These are phyloP conservation scores for Hypoxylon sp. DNA, from an alignment of 2,329 filamentous ascomycete species.

Conservation along the genomic window DNA sequence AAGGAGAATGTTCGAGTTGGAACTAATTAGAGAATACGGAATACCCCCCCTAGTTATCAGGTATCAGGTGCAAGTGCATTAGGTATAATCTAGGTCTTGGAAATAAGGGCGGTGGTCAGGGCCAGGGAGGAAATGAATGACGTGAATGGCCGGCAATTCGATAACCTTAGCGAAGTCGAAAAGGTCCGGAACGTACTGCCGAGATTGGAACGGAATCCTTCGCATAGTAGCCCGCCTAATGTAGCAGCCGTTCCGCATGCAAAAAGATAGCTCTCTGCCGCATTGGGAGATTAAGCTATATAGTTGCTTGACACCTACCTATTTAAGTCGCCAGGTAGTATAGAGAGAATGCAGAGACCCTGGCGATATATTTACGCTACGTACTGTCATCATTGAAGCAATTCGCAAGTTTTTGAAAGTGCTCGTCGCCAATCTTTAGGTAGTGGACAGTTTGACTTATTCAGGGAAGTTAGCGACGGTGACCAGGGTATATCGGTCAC, in stretches of 20 bases:
- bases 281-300: constrained; percentile 19
- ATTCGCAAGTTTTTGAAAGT: neutral
- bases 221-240: constrained; percentile 28
- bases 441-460: neutral
- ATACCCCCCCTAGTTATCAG: constrained; percentile 4
- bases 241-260: constrained; percentile 27
- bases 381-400: neutral
- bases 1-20: constrained; percentile 6
- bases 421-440: neutral
- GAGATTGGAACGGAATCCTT: constrained; percentile 38
- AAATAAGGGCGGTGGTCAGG: constrained; percentile 6
- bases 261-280: constrained; percentile 4
- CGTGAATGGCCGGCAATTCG: constrained; percentile 24
- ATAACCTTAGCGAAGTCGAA: constrained; percentile 2
- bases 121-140: constrained; percentile 15
- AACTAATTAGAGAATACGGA: constrained; percentile 19
- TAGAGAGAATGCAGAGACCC: neutral
- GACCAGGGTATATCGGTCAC: neutral
- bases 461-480: neutral
- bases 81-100: constrained; percentile 10
- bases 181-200: constrained; percentile 22
- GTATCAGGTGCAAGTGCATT: neutral
- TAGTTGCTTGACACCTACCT: constrained; percentile 6
- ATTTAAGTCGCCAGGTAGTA: neutral
- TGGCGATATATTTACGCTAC: neutral